These are phyloP conservation scores for Paragyromitra xinjiangensis DNA, from an alignment of 495 filamentous ascomycete genomes.

Conservation along the genomic window DNA sequence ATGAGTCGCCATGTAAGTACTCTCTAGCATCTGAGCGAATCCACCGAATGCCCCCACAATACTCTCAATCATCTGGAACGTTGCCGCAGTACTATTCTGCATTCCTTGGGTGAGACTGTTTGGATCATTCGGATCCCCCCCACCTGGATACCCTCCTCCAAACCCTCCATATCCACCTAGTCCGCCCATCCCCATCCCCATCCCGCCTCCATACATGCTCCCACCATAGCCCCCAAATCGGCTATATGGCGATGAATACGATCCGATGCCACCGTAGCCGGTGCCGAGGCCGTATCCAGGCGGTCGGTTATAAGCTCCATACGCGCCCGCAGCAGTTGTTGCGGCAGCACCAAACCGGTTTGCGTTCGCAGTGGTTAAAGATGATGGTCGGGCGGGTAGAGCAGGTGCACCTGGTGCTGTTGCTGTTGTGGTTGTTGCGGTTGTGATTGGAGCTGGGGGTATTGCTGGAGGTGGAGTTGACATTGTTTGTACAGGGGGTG, in stretches of 20 bases:
- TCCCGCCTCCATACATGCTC: conserved; percentile 67
- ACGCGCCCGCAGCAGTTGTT: conserved; percentile 65
- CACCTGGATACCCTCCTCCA: conserved; percentile 64
- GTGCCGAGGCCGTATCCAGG: conserved; percentile 55
- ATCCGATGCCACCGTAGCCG: conserved; percentile 62
- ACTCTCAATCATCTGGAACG: conserved; percentile 98
- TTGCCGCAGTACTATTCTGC: conserved; percentile 90
- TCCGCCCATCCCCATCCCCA: conserved; percentile 67
- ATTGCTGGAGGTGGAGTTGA: conserved; percentile 60
- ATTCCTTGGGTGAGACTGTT: conserved; percentile 91
- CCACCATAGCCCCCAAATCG: conserved; percentile 71
- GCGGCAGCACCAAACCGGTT: conserved; percentile 68
- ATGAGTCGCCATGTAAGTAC: conserved; percentile 99
- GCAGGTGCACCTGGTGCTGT: conserved; percentile 66
- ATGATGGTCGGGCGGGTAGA: conserved; percentile 81
- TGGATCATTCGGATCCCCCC: conserved; percentile 83
- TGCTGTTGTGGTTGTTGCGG: conserved; percentile 58
- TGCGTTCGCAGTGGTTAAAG: conserved; percentile 72
- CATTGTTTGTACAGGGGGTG: conserved; percentile 48
- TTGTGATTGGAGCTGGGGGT: conserved; percentile 57
- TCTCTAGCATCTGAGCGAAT: conserved; percentile 99
- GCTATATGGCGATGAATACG: conserved; percentile 60
- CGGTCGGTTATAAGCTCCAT: conserved; percentile 69
- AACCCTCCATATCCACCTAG: conserved; percentile 68
- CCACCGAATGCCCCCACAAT: conserved; percentile 98